Base-by-base conservation (phyloP, 768 basidiomycete genomes). In the Lentinus tigrinus region DNA sequence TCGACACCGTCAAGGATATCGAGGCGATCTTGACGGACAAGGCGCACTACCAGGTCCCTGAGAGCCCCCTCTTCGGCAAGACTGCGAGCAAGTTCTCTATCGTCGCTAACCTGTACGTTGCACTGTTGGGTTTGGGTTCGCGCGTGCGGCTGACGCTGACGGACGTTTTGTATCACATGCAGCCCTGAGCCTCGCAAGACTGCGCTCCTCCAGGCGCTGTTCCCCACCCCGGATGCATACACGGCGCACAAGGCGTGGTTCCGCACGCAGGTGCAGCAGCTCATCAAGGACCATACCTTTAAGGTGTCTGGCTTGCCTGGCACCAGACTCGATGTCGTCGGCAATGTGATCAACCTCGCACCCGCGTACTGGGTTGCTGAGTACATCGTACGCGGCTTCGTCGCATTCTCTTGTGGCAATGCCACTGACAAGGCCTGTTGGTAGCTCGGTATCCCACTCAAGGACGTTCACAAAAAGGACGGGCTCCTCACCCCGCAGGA, bases 401-500 rank as follows among this genome's bases (percentile, higher is more conserved):
- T 43, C 44, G 14, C 27, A 8, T 17, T 3, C 19, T 19, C 37
- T 10, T 26, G 44, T 11, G 17, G 39, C 9, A 40, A 40, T 21
- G 17, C 28, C 23, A 31, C 27, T n/a, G 24, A 16, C 11, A 3
- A 13, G 3, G 34, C n/a, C 21, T 34, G n/a, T 34, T 24, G 44
- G 2, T 38, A 80, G 78, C 70, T 73, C 42, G 81, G 81, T 3
- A 71, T 83, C 27, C 65, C 75, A 13, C 62, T 81, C 39, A 83
- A 82, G 69, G 79, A 80, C 3, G 70, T 74, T 43, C 72, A 70
- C 27, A 77, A 77, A 36, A 78, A 79, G 3, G 61, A 63, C 3
- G 81, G 81, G 0, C 28, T 77, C 31, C 77, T 74, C 64, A 82
- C 79, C 0, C 78, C 76, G 56, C 71, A 78, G 38, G 79, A 83